Conservation (phyloP, 2,329 filamentous ascomycete species). For the Aureobasidium lini region DNA sequence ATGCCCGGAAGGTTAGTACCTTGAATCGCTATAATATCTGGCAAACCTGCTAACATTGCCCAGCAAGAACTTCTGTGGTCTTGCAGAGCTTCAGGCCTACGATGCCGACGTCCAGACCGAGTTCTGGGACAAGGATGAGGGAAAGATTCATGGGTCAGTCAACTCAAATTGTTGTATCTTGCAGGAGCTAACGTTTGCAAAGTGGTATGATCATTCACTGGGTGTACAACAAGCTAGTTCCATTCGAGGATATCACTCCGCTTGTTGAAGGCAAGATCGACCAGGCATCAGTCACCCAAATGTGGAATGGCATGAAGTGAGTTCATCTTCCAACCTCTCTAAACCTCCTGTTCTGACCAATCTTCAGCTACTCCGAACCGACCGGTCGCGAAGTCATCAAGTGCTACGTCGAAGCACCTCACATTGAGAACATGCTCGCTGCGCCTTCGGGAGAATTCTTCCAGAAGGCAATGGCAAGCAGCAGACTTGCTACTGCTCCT, state of each 20-base stretch:
- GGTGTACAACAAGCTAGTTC: constrained; percentile 10
- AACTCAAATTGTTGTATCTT: accelerated
- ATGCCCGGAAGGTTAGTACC: constrained; percentile 12
- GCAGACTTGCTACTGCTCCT: not conserved
- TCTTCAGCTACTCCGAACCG: constrained; percentile 6
- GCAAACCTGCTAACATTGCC: not conserved
- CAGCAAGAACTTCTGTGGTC: constrained; percentile 13
- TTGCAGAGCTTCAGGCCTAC: constrained; percentile 9
- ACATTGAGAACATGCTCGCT: constrained; percentile 10
- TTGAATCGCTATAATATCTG: not conserved
- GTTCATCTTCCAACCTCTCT: not conserved
- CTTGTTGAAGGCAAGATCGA: constrained; percentile 1
- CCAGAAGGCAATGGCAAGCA: not conserved
- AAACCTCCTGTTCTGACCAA: not conserved
- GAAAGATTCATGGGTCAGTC: not conserved
- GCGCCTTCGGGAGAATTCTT: constrained; percentile 6
- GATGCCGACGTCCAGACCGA: not conserved
- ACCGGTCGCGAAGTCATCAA: constrained; percentile 9
- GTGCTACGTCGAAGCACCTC: constrained; percentile 8
- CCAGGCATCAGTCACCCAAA: constrained; percentile 9
- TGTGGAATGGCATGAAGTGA: constrained; percentile 16
- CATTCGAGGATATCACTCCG: not conserved
- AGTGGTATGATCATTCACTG: constrained; percentile 3
- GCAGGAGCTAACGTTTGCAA: not conserved
- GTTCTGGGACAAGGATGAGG: constrained; percentile 2